Evolutionary conservation across 176 grass and related monocot species (phyloP), one percentile per base, ranked within the genome.

Genomic region (Bromus sterilis): DNA sequence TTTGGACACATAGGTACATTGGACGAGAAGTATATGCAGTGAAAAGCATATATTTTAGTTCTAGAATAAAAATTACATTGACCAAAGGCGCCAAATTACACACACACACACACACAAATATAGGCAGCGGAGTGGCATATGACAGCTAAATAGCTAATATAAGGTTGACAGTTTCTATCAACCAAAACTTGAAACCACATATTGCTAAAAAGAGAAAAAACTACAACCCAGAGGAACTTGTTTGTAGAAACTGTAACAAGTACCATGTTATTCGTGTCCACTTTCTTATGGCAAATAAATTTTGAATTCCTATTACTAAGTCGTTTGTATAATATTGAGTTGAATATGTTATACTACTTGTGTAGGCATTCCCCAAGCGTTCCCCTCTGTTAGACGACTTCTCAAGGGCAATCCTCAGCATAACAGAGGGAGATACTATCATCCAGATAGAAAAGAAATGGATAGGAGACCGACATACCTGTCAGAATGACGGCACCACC

Each of bases 391-490:
- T 90, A 7, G 5, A 63, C 4, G 75, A 92, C 9, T 53, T 92
- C 9, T 90, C 90, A 61, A 88, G 78, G 46, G 85, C 56, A 70
- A 90, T 95, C 71, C 81, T 94, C 25, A 87, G 81, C 78, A 73
- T 94, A 80, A 89, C 80, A 32, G 84, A 77, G 53, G 84, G 84
- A 23, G 81, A 87, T 7, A 32, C 25, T 35, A 89, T 91, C 8
- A 86, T 69, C 69, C 66, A 49, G 11, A 74, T 94, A 23, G 79
- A 75, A 31, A 88, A 71, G 18, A 83, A 89, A 74, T 88, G 89
- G 93, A 79, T 75, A 43, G 83, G 84, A 37, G 31, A 91, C 9
- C 41, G 85, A 44, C 20, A 56, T 26, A 32, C 39, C 4, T 83
- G 82, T 12, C 74, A 74, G 41, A 71, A 64, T 51, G 82, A 80